Base-by-base conservation (phyloP, 208 protist genomes). In the Naegleria gruberi region DNA sequence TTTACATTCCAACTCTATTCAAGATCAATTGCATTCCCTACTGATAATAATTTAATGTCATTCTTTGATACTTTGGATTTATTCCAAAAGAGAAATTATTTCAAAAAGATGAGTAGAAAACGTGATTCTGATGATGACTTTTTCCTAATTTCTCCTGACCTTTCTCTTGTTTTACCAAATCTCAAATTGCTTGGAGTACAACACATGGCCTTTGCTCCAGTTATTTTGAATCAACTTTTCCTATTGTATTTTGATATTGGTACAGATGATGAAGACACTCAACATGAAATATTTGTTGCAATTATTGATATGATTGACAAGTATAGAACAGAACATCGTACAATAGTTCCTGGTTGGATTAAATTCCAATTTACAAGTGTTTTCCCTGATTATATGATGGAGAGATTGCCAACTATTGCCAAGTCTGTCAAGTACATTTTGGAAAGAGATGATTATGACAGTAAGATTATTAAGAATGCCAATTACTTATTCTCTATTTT, bases 331-430 rank as follows among this genome's bases (percentile, higher is more conserved):
- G 65, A 77, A 77, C 65, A 77, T 77, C 65, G 65, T 37, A 77
- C 65, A 7, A 77, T 77, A 37, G 65, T 77, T 77, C 65, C 65
- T 77, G 65, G 65, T 37, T 77, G 65, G 65, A 77, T 77, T n/a
- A 77, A 77, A 77, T 77, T 77, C 65, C 65, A 77, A 77, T 77
- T 77, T n/a, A 77, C 65, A 37, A 77, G 65, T 77, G 65, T 77
- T n/a, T 77, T 77, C n/a, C 65, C 17, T 37, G 65, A 77, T 37
- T 37, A 5, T n/a, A 37, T 77, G 17, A 37, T 77, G 30, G 8
- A 12, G 6, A 77, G n/a, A 37, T 77, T 77, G 34, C 65, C 17
- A 7, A 77, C 34, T 0, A 77, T 77, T 37, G 65, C 65, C 26
- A 77, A 5, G 10, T 77, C 65, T 30, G 30, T 77, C 30, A 37